Evolutionary conservation across 2,329 filamentous ascomycete species (phyloP).

Genomic region (Sphaerulina musiva): DNA sequence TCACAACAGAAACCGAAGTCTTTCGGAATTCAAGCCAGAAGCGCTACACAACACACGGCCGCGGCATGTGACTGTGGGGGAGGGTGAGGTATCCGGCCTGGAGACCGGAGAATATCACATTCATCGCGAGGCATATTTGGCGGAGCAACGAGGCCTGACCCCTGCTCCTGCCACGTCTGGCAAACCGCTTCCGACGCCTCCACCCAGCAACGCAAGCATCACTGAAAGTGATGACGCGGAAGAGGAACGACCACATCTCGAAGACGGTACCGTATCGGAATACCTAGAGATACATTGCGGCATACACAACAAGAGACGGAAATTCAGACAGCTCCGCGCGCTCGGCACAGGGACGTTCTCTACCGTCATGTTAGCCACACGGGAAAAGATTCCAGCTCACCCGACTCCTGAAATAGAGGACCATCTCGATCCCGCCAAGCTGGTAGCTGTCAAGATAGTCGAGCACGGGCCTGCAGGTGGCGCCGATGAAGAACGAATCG

Average conservation of each 20-base stretch:
- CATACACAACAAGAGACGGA: slow-evolving; percentile 65
- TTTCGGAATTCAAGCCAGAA: slow-evolving; percentile 83
- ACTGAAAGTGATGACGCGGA: slow-evolving; percentile 51
- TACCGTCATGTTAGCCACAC: slow-evolving; percentile 84
- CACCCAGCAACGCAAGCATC: slow-evolving; percentile 61
- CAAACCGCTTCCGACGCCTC: slow-evolving; percentile 62
- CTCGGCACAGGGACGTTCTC: slow-evolving; percentile 95
- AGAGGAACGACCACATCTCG: slow-evolving; percentile 32
- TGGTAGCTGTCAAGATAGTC: slow-evolving; percentile 93
- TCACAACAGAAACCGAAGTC: slow-evolving; percentile 66
- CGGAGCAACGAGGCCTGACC: slow-evolving; percentile 68
- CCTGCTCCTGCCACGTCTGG: slow-evolving; percentile 20
- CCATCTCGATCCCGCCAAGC: slow-evolving; percentile 60
- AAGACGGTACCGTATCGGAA: slow-evolving; percentile 35
- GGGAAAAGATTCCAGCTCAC: slow-evolving; percentile 50
- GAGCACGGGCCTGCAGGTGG: slow-evolving; percentile 91
- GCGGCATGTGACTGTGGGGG: slow-evolving; percentile 65
- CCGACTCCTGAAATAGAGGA: slow-evolving; percentile 41
- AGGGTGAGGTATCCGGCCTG: slow-evolving; percentile 44
- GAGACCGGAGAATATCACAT: slow-evolving; percentile 49
- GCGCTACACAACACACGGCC: slow-evolving; percentile 58
- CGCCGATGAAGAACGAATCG: slow-evolving; percentile 84
- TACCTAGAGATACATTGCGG: slow-evolving; percentile 44
- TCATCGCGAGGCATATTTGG: slow-evolving; percentile 75
- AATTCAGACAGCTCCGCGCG: slow-evolving; percentile 72